phyloP scores from a whole-genome alignment of 208 protist species.

The Endotrypanum monterogeii region DNA sequence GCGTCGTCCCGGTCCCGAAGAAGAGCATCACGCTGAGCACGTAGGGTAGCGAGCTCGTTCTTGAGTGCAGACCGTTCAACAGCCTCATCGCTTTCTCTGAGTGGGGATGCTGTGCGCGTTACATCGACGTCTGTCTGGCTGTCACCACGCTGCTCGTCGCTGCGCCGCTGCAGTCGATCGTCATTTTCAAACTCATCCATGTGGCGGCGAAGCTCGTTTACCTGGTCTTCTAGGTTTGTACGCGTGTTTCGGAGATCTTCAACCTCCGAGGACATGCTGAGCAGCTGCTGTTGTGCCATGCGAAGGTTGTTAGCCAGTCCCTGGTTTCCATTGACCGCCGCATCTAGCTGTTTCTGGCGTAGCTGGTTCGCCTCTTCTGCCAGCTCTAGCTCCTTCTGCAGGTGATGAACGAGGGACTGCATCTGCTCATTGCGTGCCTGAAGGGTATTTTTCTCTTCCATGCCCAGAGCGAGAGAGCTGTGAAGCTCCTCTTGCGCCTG shows the following conservation, averaged over 20 bases:
- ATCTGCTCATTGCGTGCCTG: slow-evolving; percentile 19
- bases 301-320: slow-evolving; percentile 12
- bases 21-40: slow-evolving; percentile 5
- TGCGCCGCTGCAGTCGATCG: slow-evolving; percentile 5
- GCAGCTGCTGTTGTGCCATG: slow-evolving; percentile 7
- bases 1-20: slow-evolving; percentile 9
- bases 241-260: slow-evolving; percentile 10
- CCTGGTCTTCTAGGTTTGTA: slow-evolving; percentile 4
- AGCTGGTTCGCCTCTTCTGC: slow-evolving; percentile 21
- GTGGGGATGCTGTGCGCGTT: neutral
- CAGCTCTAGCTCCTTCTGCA: slow-evolving; percentile 29
- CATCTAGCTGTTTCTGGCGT: slow-evolving; percentile 32
- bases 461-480: neutral
- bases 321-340: neutral
- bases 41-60: slow-evolving; percentile 15
- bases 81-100: neutral
- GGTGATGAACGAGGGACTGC: slow-evolving; percentile 18
- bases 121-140: neutral
- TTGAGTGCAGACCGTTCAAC: neutral
- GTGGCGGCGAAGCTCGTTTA: neutral
- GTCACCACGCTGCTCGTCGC: neutral
- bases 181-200: slow-evolving; percentile 4
- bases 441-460: slow-evolving; percentile 9
- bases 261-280: neutral
- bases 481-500: slow-evolving; percentile 9